Base-by-base conservation (phyloP, 441 rosid species). In the Adansonia grandidieri region DNA sequence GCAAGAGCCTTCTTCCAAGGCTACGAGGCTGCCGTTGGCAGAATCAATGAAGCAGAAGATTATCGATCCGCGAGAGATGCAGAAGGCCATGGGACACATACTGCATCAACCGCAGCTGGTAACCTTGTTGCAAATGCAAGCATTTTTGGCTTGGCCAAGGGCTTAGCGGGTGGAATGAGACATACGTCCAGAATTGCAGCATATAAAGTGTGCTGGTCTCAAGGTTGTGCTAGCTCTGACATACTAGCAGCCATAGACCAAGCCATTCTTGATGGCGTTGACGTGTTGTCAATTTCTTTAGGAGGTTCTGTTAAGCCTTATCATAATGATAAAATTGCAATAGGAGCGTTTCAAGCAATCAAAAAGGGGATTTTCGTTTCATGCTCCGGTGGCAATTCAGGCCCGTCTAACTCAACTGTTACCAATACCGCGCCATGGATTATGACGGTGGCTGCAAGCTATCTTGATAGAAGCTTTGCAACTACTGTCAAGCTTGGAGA, bases 381-480 rank as follows among this genome's bases (percentile, higher is more conserved):
- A 3, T 89, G 87, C 81, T 87, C 92, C 0, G 95, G 89, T 0
- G 93, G 93, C 9, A 91, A 91, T 73, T 83, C 86, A 0, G 95
- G 95, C 9, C 93, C 95, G 1, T 9, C 4, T 13, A 47, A 40
- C n/a, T 87, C 84, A 6, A 81, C 90, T 0, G 75, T 84, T 6
- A 74, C 79, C 62, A 91, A 91, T 28, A 65, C 63, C 7, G 92
- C 96, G 8, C 93, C 95, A 0, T 91, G 95, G 95, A 74, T 91
- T 24, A 86, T 80, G 89, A 91, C 95, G 0, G 95, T 91, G 0
- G 95, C 88, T 8, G 93, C 95, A 1, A 90, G 91, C 84, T 84
- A 85, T 70, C 77, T 80, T 0, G 92, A 91, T 71, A 78, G 92
- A 53, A 88, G 90, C 63, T 91, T 91, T 71, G 90, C 89, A 5